Evolutionary conservation across 2,329 filamentous ascomycete genomes (phyloP), one percentile per base, ranked within the genome.

Genomic region (Penicillium sp.): DNA sequence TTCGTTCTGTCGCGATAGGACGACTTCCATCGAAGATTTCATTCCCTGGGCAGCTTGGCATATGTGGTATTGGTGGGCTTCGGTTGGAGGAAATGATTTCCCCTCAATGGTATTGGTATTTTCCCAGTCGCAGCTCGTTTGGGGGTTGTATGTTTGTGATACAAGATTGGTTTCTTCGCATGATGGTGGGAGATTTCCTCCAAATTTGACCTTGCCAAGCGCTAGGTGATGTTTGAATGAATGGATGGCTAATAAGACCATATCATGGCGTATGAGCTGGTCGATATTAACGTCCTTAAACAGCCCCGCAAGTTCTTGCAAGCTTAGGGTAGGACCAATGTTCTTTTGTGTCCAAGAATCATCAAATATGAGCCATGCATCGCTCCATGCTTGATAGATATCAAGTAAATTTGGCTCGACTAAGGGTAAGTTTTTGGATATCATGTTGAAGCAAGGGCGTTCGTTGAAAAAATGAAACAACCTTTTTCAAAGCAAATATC

Each of bases 131-230:
- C 59, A 65, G 2, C 51, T 34, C 14, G 50, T 39, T n/a, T 54
- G 50, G 6, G 63, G 59, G 18, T 61, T 55, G 40, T 65, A 65
- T 10, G 21, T 18, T 28, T 55, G 46, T 1, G 57, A 58, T 8
- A 58, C 9, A 6, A 65, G 46, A 40, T 65, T 51, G 1, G 54
- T 65, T 36, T 54, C 54, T 3, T 49, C 42, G 21, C 54, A 61
- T 11, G 57, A 62, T 28, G 59, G 59, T 23, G 63, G 45, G 3
- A 23, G 10, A 9, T 2, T 29, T 3, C 59, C 61, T 5, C 61
- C 59, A 5, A 60, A 37, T 19, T 14, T 39, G 6, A 60, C 37
- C 3, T 51, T 44, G 7, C 58, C 53, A 5, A 39, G 13, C 13
- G 5, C 18, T 8, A 46, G 4, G 24, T 52, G 49, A 14, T 39